Conservation (phyloP, 2,329 filamentous ascomycete genomes). For the Chaetomium sp. region DNA sequence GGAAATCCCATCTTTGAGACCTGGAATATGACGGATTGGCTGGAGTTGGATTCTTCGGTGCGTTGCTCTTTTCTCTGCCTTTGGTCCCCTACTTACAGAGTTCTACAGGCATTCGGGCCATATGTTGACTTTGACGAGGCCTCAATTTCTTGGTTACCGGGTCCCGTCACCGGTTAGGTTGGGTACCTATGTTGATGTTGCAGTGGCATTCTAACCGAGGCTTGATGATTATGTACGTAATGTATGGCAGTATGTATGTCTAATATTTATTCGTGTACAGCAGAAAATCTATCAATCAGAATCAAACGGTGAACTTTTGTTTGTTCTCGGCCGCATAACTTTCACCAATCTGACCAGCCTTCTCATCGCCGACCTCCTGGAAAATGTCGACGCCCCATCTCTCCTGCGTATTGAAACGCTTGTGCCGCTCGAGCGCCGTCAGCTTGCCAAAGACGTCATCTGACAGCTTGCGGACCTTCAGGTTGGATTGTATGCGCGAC, state of each 20-base stretch:
- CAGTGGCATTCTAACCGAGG: neutral
- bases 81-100: neutral
- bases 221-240: too few relatives aligned
- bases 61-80: neutral
- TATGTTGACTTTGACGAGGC: neutral
- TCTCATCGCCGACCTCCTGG: slow-evolving; percentile 8
- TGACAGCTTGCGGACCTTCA: neutral
- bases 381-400: slow-evolving; percentile 9
- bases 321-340: slow-evolving; percentile 7
- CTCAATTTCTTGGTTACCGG: neutral
- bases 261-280: neutral
- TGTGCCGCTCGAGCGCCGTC: slow-evolving; percentile 7
- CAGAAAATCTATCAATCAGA: neutral
- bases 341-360: neutral
- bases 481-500: slow-evolving; percentile 10
- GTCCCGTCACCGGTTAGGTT: neutral
- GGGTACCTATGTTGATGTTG: neutral
- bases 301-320: slow-evolving; percentile 7
- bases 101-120: neutral
- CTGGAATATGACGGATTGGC: slow-evolving; percentile 8
- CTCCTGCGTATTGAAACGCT: slow-evolving; percentile 9
- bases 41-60: slow-evolving; percentile 3
- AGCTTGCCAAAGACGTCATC: neutral
- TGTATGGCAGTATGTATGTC: too few relatives aligned
- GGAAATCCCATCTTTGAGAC: slow-evolving; percentile 7